These are phyloP conservation scores for Penicillium cinerascens DNA, from an alignment of 495 filamentous ascomycete genomes.

Conservation along the genomic window DNA sequence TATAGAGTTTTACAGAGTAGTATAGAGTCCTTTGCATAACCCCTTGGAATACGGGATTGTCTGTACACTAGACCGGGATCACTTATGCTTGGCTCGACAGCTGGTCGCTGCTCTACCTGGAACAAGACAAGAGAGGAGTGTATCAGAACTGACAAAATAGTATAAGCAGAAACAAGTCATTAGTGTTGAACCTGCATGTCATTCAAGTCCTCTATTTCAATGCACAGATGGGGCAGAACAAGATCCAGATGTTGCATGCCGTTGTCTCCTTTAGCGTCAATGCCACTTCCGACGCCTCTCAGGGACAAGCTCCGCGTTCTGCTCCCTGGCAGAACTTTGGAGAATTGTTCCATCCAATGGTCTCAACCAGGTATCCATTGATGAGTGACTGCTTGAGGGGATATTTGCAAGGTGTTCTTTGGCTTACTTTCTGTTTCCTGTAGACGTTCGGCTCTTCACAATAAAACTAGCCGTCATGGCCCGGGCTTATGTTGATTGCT, in stretches of 20 bases:
- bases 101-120: neutral
- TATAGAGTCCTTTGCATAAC: neutral
- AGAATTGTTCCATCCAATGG: neutral
- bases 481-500: no score
- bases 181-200: neutral
- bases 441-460: no score
- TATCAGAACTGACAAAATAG: no score
- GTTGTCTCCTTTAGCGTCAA: neutral
- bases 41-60: neutral
- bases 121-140: no score
- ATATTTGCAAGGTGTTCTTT: neutral
- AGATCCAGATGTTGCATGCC: neutral
- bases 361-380: neutral
- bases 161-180: neutral
- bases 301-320: neutral
- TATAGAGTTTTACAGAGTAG: neutral
- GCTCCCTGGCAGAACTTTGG: neutral
- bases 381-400: neutral
- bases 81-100: neutral
- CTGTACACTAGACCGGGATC: neutral
- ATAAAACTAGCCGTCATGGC: no score
- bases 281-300: neutral
- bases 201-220: neutral
- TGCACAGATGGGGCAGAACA: neutral
- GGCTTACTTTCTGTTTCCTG: no score